A percentile compares a stretch with the other conserved stretches of the same genome.
Evolutionary conservation across 2,329 filamentous ascomycete species (phyloP).

Genomic region (Rhexocercosporidium sp.): DNA sequence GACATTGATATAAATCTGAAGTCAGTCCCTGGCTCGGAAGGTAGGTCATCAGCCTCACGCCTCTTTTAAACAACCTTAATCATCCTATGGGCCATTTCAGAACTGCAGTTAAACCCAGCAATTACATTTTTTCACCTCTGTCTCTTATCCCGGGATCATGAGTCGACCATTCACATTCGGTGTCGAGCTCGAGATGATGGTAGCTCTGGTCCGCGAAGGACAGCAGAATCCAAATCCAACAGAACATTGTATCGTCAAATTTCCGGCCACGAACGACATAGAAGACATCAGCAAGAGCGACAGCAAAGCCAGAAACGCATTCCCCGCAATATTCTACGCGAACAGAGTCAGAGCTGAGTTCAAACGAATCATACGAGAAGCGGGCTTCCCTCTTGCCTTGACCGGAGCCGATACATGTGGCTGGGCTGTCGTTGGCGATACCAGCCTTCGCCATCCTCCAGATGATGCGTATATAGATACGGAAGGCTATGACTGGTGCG

Average conservation of each 20-base stretch:
- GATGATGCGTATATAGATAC: background rate
- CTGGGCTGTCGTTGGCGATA: background rate
- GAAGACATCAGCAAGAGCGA: background rate
- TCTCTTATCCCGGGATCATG: background rate
- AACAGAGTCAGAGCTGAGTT: background rate
- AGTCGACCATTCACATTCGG: slow-evolving; percentile 7
- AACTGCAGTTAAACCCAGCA: background rate
- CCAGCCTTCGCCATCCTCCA: background rate
- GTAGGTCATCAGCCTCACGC: too few species aligned
- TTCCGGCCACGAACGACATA: background rate
- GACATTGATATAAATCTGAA: background rate
- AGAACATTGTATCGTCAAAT: background rate
- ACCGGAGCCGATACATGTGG: background rate
- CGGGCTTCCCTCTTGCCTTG: background rate
- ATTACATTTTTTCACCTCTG: background rate
- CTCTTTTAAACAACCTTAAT: too few species aligned
- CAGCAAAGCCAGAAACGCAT: background rate
- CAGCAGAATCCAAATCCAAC: background rate
- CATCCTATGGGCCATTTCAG: too few species aligned
- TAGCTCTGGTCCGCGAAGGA: background rate
- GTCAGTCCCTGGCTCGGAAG: too few species aligned
- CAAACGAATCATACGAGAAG: background rate
- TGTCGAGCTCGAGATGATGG: slow-evolving; percentile 1
- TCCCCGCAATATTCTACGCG: background rate
- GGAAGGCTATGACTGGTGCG: slow-evolving; percentile 4